Conservation (phyloP, 192 early-diverging fungal genomes). For the Powellomyces hirtus region DNA sequence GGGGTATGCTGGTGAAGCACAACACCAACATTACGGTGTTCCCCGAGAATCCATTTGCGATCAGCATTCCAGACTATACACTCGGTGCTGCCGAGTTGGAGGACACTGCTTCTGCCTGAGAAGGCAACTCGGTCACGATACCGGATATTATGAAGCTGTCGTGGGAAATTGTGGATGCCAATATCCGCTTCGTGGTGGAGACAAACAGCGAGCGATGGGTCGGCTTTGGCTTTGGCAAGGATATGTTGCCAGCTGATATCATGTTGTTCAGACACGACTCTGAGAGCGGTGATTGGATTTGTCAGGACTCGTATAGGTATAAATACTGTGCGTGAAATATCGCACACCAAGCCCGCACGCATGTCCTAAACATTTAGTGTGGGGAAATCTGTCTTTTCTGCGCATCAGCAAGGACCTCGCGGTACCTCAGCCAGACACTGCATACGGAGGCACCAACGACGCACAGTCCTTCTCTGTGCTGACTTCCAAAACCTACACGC, state of each 20-base stretch:
- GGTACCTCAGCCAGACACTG: not conserved
- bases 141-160: slow-evolving; percentile 24
- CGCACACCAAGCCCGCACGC: no score
- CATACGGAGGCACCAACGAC: slow-evolving; percentile 20
- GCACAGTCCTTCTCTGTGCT: not conserved
- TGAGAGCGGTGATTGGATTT: slow-evolving; percentile 11
- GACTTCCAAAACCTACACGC: slow-evolving; percentile 13
- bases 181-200: slow-evolving; percentile 28
- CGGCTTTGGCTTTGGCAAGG: slow-evolving; percentile 39
- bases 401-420: slow-evolving; percentile 29
- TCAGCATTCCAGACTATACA: not conserved
- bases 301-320: slow-evolving; percentile 36
- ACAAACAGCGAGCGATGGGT: slow-evolving; percentile 41
- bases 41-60: slow-evolving; percentile 36
- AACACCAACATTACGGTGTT: slow-evolving; percentile 46
- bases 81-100: not conserved
- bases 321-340: no score
- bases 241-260: slow-evolving; percentile 37
- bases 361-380: no score
- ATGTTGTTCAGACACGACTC: slow-evolving; percentile 21
- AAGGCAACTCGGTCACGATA: slow-evolving; percentile 8
- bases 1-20: slow-evolving; percentile 29
- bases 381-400: no score
- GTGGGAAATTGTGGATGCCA: slow-evolving; percentile 22
- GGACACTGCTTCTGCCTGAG: not conserved